Conservation (phyloP, 2,329 filamentous ascomycete species). For the Claviceps sp. region DNA sequence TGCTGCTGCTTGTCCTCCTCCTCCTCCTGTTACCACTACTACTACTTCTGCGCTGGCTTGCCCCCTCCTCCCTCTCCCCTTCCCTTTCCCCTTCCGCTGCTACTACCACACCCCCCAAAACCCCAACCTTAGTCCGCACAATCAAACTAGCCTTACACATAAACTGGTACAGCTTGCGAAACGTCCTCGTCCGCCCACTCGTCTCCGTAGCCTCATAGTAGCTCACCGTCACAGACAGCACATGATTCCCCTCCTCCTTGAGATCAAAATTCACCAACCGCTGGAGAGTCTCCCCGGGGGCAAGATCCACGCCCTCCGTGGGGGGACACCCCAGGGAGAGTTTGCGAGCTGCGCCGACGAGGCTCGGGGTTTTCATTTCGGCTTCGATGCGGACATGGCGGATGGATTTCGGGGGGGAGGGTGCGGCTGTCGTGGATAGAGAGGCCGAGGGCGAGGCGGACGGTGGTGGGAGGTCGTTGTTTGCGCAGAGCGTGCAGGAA, state of each 20-base stretch:
- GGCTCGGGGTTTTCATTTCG: constrained; percentile 85
- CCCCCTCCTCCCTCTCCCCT: no score
- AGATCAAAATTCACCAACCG: constrained; percentile 74
- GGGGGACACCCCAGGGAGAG: constrained; percentile 36
- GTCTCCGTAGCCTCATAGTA: constrained; percentile 79
- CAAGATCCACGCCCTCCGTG: constrained; percentile 30
- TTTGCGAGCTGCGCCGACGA: constrained; percentile 40
- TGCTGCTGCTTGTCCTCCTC: constrained; percentile 4
- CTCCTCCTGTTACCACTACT: neutral
- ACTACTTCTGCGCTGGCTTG: no score
- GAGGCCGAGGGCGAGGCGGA: neutral
- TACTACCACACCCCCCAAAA: neutral
- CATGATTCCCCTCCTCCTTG: constrained; percentile 88
- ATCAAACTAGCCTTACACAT: constrained; percentile 81
- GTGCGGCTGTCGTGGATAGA: constrained; percentile 26
- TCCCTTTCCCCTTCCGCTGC: neutral
- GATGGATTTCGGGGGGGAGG: constrained; percentile 37
- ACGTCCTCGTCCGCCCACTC: constrained; percentile 63
- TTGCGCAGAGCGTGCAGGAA: constrained; percentile 88
- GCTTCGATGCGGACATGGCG: constrained; percentile 72
- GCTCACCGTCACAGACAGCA: constrained; percentile 82
- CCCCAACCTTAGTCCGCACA: constrained; percentile 77
- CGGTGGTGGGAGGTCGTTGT: constrained; percentile 50
- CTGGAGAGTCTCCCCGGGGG: constrained; percentile 58
- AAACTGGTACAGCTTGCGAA: constrained; percentile 94